Percentiles rank a stretch among this genome's conserved stretches.
Conservation (phyloP, 2,329 filamentous ascomycete genomes). For the Biscogniauxia marginata region DNA sequence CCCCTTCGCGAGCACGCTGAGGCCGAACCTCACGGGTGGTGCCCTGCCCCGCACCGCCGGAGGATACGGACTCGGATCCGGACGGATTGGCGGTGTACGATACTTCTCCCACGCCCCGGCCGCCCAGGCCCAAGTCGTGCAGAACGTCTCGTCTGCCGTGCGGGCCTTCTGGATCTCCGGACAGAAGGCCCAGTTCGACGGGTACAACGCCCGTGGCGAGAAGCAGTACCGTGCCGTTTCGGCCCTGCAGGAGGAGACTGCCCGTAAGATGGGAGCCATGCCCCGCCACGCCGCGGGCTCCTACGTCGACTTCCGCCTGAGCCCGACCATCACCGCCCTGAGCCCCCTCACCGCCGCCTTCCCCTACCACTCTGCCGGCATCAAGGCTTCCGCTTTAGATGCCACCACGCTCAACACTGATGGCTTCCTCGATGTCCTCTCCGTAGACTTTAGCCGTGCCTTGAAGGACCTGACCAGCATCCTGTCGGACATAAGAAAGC, state of each 20-base stretch:
- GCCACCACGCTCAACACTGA: conserved; percentile 72
- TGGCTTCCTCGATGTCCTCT: conserved; percentile 80
- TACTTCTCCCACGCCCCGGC: conserved; percentile 90
- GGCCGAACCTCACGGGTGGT: conserved; percentile 89
- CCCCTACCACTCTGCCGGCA: conserved; percentile 42
- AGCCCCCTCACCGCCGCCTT: conserved; percentile 64
- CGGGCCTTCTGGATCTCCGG: conserved; percentile 91
- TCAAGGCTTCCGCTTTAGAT: conserved; percentile 40
- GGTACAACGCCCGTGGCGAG: conserved; percentile 69
- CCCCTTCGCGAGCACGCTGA: conserved; percentile 84
- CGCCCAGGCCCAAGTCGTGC: conserved; percentile 83
- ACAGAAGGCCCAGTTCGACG: conserved; percentile 84
- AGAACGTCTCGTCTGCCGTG: conserved; percentile 92
- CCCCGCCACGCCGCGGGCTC: conserved; percentile 65
- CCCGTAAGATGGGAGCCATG: conserved; percentile 62
- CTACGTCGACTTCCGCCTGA: conserved; percentile 84
- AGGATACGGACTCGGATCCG: conserved; percentile 78
- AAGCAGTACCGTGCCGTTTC: conserved; percentile 79
- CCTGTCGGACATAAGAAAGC: conserved; percentile 75
- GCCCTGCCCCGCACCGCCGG: conserved; percentile 81
- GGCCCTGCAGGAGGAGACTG: conserved; percentile 69
- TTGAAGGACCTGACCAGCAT: conserved; percentile 79
- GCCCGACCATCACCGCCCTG: conserved; percentile 86
- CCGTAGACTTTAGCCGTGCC: conserved; percentile 82
- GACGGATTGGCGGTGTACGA: conserved; percentile 67